phyloP scores from a whole-genome alignment of 768 basidiomycete genomes.

The Pleurotus tuber-regium region DNA sequence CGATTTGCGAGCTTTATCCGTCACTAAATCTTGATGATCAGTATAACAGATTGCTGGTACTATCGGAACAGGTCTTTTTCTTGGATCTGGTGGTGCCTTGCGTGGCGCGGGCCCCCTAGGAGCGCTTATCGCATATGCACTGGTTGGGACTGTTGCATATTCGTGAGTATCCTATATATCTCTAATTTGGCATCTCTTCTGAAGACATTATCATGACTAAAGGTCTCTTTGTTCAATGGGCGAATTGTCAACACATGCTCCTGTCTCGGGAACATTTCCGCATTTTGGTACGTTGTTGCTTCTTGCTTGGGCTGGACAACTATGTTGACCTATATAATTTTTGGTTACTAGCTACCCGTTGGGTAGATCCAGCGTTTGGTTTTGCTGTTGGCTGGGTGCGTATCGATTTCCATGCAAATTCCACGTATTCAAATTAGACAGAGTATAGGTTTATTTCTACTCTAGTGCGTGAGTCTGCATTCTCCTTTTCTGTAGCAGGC shows the following conservation, averaged over 20 bases:
- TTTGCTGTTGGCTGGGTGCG: slow-evolving; percentile 55
- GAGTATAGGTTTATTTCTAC: slow-evolving; percentile 38
- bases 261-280: slow-evolving; percentile 75
- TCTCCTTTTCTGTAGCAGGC: neutral
- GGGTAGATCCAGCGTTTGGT: slow-evolving; percentile 56
- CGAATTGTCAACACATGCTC: slow-evolving; percentile 76
- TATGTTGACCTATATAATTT: too few relatives aligned
- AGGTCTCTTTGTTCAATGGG: slow-evolving; percentile 64
- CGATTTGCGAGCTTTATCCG: neutral
- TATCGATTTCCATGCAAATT: neutral
- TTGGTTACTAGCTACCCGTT: slow-evolving; percentile 49
- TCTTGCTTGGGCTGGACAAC: too few relatives aligned
- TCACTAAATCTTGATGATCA: neutral
- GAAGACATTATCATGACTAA: too few relatives aligned
- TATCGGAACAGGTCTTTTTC: slow-evolving; percentile 70
- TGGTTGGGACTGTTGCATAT: slow-evolving; percentile 66
- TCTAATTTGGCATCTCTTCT: too few relatives aligned
- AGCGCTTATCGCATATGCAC: slow-evolving; percentile 57
- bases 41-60: slow-evolving; percentile 60
- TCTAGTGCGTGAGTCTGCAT: slow-evolving; percentile 33
- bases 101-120: slow-evolving; percentile 60
- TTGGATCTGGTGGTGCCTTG: slow-evolving; percentile 66
- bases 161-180: slow-evolving; percentile 45
- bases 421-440: neutral
- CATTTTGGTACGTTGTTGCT: slow-evolving; percentile 55